Evolutionary conservation across 2,329 filamentous ascomycete genomes (phyloP).

Genomic region (Alternaria sp.): DNA sequence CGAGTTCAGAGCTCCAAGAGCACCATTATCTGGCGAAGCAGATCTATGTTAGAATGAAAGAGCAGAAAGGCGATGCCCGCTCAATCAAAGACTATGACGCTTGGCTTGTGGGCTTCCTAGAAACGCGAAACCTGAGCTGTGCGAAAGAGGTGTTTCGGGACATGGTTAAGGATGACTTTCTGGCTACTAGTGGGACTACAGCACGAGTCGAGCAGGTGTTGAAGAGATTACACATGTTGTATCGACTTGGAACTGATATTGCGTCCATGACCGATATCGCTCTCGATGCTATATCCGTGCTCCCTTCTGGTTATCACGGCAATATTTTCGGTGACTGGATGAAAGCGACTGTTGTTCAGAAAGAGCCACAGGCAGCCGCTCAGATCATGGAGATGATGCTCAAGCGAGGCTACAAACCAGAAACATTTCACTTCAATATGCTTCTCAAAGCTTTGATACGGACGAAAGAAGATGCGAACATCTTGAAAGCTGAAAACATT

Average conservation of each 20-base stretch:
- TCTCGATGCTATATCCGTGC: conserved; percentile 56
- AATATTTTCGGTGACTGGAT: conserved; percentile 91
- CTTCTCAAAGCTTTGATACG: conserved; percentile 81
- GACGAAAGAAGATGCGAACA: conserved; percentile 27
- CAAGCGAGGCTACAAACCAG: conserved; percentile 70
- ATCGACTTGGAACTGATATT: conserved; percentile 41
- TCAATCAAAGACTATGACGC: conserved; percentile 78
- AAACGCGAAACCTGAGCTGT: conserved; percentile 69
- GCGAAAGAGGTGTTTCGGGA: conserved; percentile 83
- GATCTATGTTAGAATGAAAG: conserved; percentile 64
- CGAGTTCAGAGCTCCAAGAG: conserved; percentile 55
- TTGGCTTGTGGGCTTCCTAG: conserved; percentile 74
- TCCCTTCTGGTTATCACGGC: conserved; percentile 69
- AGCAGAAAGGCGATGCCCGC: conserved; percentile 66
- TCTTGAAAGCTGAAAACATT: conserved; percentile 47
- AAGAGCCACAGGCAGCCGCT: conserved; percentile 67
- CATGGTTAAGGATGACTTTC: conserved; percentile 73
- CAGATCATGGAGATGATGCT: conserved; percentile 80
- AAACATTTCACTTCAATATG: conserved; percentile 81
- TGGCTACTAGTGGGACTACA: conserved; percentile 53
- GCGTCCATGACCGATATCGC: conserved; percentile 41
- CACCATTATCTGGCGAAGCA: conserved; percentile 61
- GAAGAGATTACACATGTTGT: conserved; percentile 39
- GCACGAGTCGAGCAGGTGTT: conserved; percentile 32
- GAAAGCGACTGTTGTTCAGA: conserved; percentile 78